A percentile compares a stretch with the other conserved stretches of the same genome.
Conservation (phyloP, 129 eudicot species). For the Centrapalus pauciflorus region DNA sequence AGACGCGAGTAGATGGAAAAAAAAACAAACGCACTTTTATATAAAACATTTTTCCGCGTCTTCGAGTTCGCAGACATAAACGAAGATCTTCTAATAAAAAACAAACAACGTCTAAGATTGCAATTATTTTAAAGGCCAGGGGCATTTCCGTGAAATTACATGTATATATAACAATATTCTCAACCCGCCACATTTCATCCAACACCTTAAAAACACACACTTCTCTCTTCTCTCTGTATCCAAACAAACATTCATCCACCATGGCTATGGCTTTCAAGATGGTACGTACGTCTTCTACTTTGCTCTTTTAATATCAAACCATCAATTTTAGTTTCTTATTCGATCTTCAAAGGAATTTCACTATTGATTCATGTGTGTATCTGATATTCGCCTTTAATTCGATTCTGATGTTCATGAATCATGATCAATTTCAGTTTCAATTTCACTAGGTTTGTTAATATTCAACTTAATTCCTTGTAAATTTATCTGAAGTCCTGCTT, state of each 20-base stretch:
- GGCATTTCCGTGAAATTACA: background rate
- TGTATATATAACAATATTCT: slow-evolving; percentile 30
- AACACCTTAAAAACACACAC: background rate
- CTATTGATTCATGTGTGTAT: too few species aligned
- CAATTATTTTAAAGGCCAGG: background rate
- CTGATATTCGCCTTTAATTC: too few species aligned
- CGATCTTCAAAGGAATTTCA: too few species aligned
- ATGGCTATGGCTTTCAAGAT: slow-evolving; percentile 53
- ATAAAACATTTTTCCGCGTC: too few species aligned
- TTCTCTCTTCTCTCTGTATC: background rate
- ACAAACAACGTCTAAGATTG: background rate
- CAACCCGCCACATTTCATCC: slow-evolving; percentile 25
- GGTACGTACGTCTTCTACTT: slow-evolving; percentile 2
- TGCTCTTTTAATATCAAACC: background rate
- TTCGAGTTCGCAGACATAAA: too few species aligned
- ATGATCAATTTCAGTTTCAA: too few species aligned
- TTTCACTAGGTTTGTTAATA: background rate
- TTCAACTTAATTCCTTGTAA: background rate
- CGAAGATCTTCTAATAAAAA: too few species aligned
- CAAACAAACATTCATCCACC: slow-evolving; percentile 20
- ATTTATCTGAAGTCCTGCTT: too few species aligned
- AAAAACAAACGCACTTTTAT: too few species aligned
- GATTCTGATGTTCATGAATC: too few species aligned
- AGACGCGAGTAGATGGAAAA: too few species aligned
- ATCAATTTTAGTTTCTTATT: too few species aligned